These are phyloP conservation scores for Phellopilus nigrolimitatus DNA, from an alignment of 1,284 basidiomycete genomes.

Conservation along the genomic window DNA sequence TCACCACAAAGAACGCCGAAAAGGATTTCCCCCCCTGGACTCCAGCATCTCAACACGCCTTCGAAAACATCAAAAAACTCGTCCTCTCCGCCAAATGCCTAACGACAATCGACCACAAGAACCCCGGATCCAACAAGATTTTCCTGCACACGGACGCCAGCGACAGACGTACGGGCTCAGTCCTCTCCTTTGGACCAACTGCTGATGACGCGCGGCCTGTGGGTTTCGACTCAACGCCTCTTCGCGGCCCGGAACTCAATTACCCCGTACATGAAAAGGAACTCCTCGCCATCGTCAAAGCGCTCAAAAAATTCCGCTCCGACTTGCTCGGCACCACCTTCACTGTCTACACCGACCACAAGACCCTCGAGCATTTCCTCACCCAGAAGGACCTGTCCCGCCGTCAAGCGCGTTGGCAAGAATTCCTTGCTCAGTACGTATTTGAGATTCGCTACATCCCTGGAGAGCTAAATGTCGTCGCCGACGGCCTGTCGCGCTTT, in stretches of 20 bases:
- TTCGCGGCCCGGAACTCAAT: conserved; percentile 31
- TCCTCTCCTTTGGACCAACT: conserved; percentile 30
- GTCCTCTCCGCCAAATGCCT: conserved; percentile 27
- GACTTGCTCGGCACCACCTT: conserved; percentile 33
- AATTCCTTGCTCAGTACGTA: conserved; percentile 34
- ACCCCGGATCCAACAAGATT: conserved; percentile 29
- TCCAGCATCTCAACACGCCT: conserved; percentile 29
- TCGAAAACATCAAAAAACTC: conserved; percentile 35
- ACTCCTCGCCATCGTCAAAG: conserved; percentile 32
- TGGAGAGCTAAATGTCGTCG: conserved; percentile 33
- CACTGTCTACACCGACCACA: conserved; percentile 36
- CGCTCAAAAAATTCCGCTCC: conserved; percentile 32
- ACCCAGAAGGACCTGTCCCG: conserved; percentile 33
- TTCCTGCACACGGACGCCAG: conserved; percentile 36
- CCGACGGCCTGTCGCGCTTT: conserved; percentile 34
- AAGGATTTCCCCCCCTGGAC: conserved; percentile 31
- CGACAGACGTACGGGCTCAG: conserved; percentile 29
- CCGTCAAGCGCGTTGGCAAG: conserved; percentile 34
- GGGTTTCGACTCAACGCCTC: conserved; percentile 30
- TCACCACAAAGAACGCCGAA: conserved; percentile 30
- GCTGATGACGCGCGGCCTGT: conserved; percentile 31
- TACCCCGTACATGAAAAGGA: conserved; percentile 37
- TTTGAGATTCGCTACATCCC: conserved; percentile 32
- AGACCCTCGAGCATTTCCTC: conserved; percentile 34
- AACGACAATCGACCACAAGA: conserved; percentile 31